These are phyloP conservation scores for Immersiella caudata DNA, from an alignment of 495 filamentous ascomycete genomes.

Conservation along the genomic window DNA sequence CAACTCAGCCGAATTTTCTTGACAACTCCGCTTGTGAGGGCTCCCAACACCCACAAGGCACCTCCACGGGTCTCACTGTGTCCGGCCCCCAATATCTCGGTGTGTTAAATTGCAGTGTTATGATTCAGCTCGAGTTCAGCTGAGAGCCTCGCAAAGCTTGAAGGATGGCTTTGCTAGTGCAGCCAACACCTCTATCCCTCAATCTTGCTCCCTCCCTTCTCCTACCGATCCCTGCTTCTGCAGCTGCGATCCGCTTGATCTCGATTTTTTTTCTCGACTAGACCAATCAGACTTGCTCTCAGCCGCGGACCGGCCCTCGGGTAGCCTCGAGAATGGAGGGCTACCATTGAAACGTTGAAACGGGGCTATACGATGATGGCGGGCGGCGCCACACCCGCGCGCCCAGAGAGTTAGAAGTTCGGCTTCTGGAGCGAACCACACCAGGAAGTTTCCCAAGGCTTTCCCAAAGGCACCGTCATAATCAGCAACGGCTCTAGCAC, in stretches of 20 bases:
- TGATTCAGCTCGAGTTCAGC: not conserved
- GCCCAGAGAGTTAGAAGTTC: not conserved
- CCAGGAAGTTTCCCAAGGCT: conserved; percentile 27
- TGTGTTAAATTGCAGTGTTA: not conserved
- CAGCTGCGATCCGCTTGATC: not conserved
- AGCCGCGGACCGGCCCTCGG: not conserved
- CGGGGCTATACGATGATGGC: not conserved
- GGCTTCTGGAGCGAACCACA: not conserved
- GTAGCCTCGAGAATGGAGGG: not conserved
- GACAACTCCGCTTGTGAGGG: not conserved
- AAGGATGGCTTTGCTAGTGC: not conserved
- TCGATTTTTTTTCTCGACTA: not conserved
- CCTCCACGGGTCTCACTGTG: not conserved
- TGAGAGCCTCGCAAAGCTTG: not conserved
- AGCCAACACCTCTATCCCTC: not conserved
- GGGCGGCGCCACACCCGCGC: not conserved
- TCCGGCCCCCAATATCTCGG: conserved; percentile 12
- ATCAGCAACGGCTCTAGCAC: not conserved
- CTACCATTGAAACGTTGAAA: not conserved
- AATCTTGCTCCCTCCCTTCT: not conserved
- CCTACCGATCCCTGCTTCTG: not conserved
- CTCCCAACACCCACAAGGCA: conserved; percentile 15
- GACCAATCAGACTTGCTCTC: not conserved
- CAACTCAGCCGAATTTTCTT: not conserved
- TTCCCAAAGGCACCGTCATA: conserved; percentile 26